Conservation (phyloP, 345 rosid species). For the Linum trigynum region DNA sequence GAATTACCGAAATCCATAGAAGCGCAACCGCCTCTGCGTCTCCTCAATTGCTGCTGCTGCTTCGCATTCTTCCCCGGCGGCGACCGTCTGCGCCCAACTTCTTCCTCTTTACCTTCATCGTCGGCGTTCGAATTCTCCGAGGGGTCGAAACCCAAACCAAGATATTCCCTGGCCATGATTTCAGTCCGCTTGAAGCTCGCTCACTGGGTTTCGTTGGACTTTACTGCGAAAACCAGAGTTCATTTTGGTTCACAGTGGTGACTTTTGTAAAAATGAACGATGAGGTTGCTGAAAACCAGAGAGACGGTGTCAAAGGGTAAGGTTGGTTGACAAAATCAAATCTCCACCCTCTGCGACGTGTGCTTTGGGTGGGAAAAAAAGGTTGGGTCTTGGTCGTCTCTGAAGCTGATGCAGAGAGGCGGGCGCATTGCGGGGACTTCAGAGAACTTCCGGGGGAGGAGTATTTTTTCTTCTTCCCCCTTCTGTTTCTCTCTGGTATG, state of each 20-base stretch:
- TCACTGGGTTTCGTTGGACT: background rate
- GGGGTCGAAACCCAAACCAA: background rate
- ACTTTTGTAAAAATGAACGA: background rate
- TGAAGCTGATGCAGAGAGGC: too few relatives aligned
- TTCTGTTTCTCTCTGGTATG: too few relatives aligned
- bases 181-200: background rate
- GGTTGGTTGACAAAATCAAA: background rate
- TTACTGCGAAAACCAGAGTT: background rate
- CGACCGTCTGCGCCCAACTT: background rate
- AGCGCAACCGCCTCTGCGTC: background rate
- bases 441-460: too few relatives aligned
- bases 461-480: too few relatives aligned
- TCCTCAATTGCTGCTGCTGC: background rate
- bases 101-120: background rate
- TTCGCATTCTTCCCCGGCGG: background rate
- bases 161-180: background rate
- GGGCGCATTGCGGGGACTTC: too few relatives aligned
- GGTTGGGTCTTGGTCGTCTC: background rate
- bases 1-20: background rate
- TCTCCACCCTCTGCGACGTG: background rate
- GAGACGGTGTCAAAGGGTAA: background rate
- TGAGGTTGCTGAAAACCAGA: background rate
- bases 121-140: background rate
- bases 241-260: background rate
- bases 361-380: background rate